Percentiles rank a stretch among this genome's conserved stretches.
phyloP scores from a whole-genome alignment of 1,284 basidiomycete genomes.

The Macrocystidia cucumis region DNA sequence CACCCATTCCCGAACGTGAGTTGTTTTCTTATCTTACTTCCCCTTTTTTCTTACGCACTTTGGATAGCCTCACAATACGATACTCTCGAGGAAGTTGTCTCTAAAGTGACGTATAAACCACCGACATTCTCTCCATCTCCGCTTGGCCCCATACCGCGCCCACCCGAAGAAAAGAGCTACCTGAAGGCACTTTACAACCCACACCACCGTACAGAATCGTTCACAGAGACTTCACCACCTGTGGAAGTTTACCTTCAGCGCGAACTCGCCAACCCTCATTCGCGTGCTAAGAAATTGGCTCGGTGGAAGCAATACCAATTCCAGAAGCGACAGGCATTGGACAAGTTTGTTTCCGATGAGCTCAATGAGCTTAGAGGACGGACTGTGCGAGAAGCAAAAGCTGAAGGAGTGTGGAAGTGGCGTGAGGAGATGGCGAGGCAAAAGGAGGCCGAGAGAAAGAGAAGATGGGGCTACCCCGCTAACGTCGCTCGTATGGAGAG shows the following conservation, averaged over 20 bases:
- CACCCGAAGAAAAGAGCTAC: conserved; percentile 49
- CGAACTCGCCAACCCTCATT: conserved; percentile 74
- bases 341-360: conserved; percentile 47
- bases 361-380: conserved; percentile 47
- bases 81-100: conserved; percentile 47
- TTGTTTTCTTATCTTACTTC: conserved; percentile 9
- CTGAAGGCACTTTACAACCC: conserved; percentile 49
- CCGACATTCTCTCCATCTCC: conserved; percentile 38
- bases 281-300: conserved; percentile 69
- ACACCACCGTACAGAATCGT: conserved; percentile 20
- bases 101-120: conserved; percentile 58
- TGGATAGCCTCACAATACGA: conserved; percentile 47
- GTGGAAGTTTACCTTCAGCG: conserved; percentile 57
- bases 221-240: conserved; percentile 45
- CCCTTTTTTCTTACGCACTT: conserved; percentile 2
- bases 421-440: conserved; percentile 49
- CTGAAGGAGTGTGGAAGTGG: conserved; percentile 71
- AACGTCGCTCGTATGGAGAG: conserved; percentile 35
- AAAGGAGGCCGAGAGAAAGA: conserved; percentile 50
- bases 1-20: conserved; percentile 40
- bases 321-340: conserved; percentile 39
- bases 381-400: conserved; percentile 47
- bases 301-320: conserved; percentile 57
- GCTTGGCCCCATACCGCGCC: conserved; percentile 28
- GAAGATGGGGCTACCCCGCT: conserved; percentile 43